These are phyloP conservation scores for Nicotiana knightiana DNA, from an alignment of 257 asterid genomes.

Conservation along the genomic window DNA sequence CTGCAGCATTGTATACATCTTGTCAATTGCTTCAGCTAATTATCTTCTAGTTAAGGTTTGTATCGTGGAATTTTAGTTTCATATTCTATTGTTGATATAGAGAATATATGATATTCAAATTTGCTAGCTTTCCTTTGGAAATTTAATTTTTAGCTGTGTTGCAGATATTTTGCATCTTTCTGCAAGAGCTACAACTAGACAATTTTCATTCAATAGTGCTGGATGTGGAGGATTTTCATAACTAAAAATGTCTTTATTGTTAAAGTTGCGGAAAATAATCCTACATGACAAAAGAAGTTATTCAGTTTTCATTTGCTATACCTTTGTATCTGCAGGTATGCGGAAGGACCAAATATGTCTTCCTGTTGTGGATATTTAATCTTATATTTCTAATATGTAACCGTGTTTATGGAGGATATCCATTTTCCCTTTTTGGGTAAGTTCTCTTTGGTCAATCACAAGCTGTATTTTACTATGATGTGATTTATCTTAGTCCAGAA, in stretches of 20 bases:
- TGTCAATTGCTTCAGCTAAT: slow-evolving; percentile 71
- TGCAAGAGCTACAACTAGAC: too few species aligned
- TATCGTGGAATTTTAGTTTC: slow-evolving; percentile 16
- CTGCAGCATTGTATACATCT: slow-evolving; percentile 64
- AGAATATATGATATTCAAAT: too few species aligned
- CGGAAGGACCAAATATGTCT: neutral
- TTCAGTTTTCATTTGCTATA: neutral
- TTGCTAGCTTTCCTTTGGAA: neutral
- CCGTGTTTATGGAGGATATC: slow-evolving; percentile 7
- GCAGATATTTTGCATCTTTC: too few species aligned
- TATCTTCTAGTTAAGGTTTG: slow-evolving; percentile 82
- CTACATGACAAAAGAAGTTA: neutral
- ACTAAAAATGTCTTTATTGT: too few species aligned
- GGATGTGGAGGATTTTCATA: too few species aligned
- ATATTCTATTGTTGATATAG: slow-evolving; percentile 3
- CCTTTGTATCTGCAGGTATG: slow-evolving; percentile 3
- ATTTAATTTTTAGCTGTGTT: neutral
- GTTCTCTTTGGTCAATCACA: neutral
- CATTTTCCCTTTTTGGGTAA: slow-evolving; percentile 8
- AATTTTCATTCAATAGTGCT: too few species aligned
- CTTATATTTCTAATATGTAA: slow-evolving; percentile 1
- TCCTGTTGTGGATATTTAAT: slow-evolving; percentile 7
- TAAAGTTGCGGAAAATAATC: neutral
- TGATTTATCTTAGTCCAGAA: too few species aligned
- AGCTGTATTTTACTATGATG: neutral